phyloP scores from a whole-genome alignment of 2,329 filamentous ascomycete species.

The Microsporum ferrugineum region DNA sequence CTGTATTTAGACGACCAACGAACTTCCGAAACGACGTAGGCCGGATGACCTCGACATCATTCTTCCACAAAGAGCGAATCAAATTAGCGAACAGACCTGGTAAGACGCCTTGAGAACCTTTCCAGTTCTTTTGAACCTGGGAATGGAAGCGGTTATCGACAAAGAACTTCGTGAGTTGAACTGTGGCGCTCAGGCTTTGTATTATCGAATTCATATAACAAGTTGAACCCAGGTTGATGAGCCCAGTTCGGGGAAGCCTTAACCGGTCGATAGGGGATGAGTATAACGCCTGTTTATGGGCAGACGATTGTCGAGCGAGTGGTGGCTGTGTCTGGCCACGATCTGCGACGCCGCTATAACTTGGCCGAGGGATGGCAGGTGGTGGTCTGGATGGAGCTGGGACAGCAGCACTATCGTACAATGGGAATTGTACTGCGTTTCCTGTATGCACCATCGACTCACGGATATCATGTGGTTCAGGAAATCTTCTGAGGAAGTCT shows the following conservation, averaged over 20 bases:
- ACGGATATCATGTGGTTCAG: conserved; percentile 52
- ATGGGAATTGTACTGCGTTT: conserved; percentile 21
- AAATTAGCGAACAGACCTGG: conserved; percentile 52
- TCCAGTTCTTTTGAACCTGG: conserved; percentile 54
- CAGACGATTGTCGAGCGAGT: conserved; percentile 36
- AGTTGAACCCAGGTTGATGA: conserved; percentile 68
- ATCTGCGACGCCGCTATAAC: conserved; percentile 71
- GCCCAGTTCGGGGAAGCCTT: conserved; percentile 54
- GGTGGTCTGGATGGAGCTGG: conserved; percentile 55
- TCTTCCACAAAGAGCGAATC: conserved; percentile 52
- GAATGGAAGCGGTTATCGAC: conserved; percentile 49
- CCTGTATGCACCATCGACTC: conserved; percentile 44
- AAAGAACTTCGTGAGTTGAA: conserved; percentile 52
- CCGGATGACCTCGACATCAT: conserved; percentile 40
- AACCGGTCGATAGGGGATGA: conserved; percentile 34
- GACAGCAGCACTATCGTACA: conserved; percentile 33
- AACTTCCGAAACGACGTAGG: conserved; percentile 56
- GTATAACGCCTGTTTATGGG: conserved; percentile 35
- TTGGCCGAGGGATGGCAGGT: conserved; percentile 55
- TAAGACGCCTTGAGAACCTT: conserved; percentile 52
- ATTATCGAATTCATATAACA: conserved; percentile 91
- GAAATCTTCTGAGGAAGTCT: conserved; percentile 73
- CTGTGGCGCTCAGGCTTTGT: conserved; percentile 68
- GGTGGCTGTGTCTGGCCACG: conserved; percentile 38
- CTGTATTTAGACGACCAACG: conserved; percentile 50